Conservation (phyloP, 768 basidiomycete genomes). For the Termitomyces sp. region DNA sequence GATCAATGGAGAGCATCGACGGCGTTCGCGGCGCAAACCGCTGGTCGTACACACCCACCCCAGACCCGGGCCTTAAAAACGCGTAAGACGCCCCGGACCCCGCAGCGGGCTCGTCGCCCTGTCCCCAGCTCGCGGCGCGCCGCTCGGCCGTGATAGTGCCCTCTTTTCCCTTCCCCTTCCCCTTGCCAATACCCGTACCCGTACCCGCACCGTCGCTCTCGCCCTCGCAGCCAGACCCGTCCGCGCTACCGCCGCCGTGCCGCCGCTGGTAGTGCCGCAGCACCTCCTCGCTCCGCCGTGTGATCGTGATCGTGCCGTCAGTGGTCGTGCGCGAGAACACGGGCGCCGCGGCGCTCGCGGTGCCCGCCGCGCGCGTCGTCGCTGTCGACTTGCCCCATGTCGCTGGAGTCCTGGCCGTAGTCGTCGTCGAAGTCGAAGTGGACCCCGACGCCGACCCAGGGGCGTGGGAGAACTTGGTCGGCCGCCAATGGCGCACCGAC, state of each 20-base stretch:
- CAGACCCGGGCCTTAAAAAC: constrained; percentile 29
- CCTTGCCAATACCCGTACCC: background rate
- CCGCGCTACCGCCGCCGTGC: background rate
- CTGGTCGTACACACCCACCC: constrained; percentile 24
- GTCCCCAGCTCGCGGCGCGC: constrained; percentile 65
- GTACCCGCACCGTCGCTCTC: background rate
- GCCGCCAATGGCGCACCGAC: constrained; percentile 28
- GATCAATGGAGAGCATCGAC: constrained; percentile 10
- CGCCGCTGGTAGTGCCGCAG: constrained; percentile 19
- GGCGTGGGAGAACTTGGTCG: constrained; percentile 20
- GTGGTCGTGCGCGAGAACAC: background rate
- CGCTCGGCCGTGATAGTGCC: constrained; percentile 37
- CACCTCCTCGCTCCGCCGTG: constrained; percentile 45
- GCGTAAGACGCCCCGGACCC: constrained; percentile 31
- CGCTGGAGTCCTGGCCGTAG: background rate
- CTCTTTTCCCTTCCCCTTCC: background rate
- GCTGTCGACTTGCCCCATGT: constrained; percentile 5
- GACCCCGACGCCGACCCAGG: background rate
- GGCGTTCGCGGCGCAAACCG: constrained; percentile 13
- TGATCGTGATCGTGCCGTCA: constrained; percentile 1
- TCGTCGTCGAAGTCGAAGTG: constrained; percentile 6
- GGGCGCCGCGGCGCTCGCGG: background rate
- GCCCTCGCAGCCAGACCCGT: too few species aligned
- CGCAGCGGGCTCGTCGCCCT: constrained; percentile 35
- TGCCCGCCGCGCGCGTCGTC: constrained; percentile 13